These are phyloP conservation scores for Neonectria sp. DNA, from an alignment of 2,329 filamentous ascomycete species.

Conservation along the genomic window DNA sequence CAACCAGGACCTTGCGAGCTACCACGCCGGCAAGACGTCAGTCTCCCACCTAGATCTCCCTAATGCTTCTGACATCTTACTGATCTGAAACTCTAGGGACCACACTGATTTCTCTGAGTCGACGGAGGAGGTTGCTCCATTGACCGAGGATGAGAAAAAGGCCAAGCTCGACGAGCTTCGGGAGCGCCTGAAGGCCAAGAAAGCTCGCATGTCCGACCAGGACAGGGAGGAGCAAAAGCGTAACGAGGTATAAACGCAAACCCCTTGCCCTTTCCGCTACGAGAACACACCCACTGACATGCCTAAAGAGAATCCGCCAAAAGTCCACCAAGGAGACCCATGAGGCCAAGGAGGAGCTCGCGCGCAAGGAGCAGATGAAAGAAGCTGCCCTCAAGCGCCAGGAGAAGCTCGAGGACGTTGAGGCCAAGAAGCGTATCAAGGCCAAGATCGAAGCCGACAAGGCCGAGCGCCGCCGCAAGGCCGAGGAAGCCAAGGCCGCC, in stretches of 20 bases:
- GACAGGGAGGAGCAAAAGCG: constrained; percentile 88
- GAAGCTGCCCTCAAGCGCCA: constrained; percentile 88
- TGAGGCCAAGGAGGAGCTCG: constrained; percentile 90
- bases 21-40: constrained; percentile 89
- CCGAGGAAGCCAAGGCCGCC: constrained; percentile 87
- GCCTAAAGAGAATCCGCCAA: constrained; percentile 74
- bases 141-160: constrained; percentile 94
- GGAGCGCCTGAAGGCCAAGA: constrained; percentile 80
- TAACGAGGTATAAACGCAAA: constrained; percentile 76
- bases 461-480: constrained; percentile 87
- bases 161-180: constrained; percentile 83
- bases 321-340: constrained; percentile 93
- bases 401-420: constrained; percentile 89
- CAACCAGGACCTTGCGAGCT: constrained; percentile 85
- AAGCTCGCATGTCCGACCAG: constrained; percentile 74
- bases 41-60: constrained; percentile 42
- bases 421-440: constrained; percentile 90
- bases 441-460: constrained; percentile 97
- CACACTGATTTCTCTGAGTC: constrained; percentile 95
- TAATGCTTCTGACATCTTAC: neutral
- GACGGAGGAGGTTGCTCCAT: constrained; percentile 89
- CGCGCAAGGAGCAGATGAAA: constrained; percentile 92
- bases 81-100: constrained; percentile 63
- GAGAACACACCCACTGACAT: constrained; percentile 4
- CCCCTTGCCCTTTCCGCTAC: neutral